Evolutionary conservation across 495 filamentous ascomycete species (phyloP), one percentile per base, ranked within the genome.

Genomic region (Baudoinia panamericana): DNA sequence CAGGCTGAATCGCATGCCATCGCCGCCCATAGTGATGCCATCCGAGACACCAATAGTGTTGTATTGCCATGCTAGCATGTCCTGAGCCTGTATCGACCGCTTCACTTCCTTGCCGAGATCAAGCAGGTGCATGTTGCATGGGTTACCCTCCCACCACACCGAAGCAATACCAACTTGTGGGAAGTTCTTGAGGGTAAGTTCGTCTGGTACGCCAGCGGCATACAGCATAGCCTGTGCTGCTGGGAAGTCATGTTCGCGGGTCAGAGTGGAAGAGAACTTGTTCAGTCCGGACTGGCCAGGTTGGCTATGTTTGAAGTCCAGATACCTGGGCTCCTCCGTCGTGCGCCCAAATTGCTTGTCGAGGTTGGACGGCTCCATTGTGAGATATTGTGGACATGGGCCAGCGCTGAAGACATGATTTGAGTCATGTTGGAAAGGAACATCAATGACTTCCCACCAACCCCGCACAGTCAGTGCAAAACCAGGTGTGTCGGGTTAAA

Each of bases 111-210:
- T 88, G 16, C 79, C 90, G 44, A 97, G 67, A 34, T 92, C 84
- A 45, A 90, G 71, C 56, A 97, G 39, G 76, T 84, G 48, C 24
- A 41, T 45, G 8, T 84, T 85, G 66, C 81, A 86, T 23, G 90
- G 85, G 57, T 97, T 97, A 20, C 90, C 90, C 60, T 97, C 90
- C 86, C 87, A 97, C 87, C 88, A 95, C 2, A 95, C 84, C 5
- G 82, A 84, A 5, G 87, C 80, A 53, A 80, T 63, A 44, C 90
- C 90, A 10, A 97, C 83, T 43, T 97, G 90, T 5, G 88, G 85
- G 37, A 77, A 78, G 39, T 72, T 90, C 57, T 85, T 82, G 85
- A 95, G 94, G 48, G 80, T 71, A 21, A 88, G 70, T 51, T 73
- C 68, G 51, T 85, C 69, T 11, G 86, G 86, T 21, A 95, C 79